Evolutionary conservation across 805 yeast species (phyloP).

Genomic region (Lachancea nothofagi): DNA sequence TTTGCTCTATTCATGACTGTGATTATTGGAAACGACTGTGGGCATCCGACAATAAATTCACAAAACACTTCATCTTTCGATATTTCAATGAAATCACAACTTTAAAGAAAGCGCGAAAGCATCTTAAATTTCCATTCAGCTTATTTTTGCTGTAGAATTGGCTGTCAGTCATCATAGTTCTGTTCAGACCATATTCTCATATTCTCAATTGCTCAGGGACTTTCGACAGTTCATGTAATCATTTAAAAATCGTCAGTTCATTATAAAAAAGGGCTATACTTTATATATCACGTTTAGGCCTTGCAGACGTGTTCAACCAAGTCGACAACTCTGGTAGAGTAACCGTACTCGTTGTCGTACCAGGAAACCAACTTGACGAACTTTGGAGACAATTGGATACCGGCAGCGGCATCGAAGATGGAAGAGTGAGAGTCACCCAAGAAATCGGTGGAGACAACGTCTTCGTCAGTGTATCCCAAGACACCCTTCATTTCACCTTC

Average conservation of each 20-base stretch:
- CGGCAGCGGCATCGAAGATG: constrained; percentile 65
- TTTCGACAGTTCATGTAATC: not conserved
- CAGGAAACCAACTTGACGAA: constrained; percentile 67
- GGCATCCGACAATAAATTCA: too few relatives aligned
- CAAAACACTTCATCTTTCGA: too few relatives aligned
- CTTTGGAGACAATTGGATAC: constrained; percentile 64
- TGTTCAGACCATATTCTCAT: not conserved
- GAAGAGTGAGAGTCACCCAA: constrained; percentile 57
- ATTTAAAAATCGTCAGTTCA: constrained; percentile 4
- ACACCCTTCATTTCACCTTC: constrained; percentile 58
- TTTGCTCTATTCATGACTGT: too few relatives aligned
- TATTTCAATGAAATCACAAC: too few relatives aligned
- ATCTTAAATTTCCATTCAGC: too few relatives aligned
- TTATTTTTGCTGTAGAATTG: too few relatives aligned
- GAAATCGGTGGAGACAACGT: constrained; percentile 68
- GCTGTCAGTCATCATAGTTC: too few relatives aligned
- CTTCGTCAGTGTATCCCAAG: constrained; percentile 65
- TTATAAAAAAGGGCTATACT: constrained; percentile 2
- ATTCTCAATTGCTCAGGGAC: too few relatives aligned
- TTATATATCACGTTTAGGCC: constrained; percentile 3
- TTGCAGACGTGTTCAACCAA: constrained; percentile 59
- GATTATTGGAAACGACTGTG: too few relatives aligned
- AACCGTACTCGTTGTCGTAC: constrained; percentile 56
- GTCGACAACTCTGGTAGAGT: constrained; percentile 54
- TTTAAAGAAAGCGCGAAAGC: too few relatives aligned